Conservation (phyloP, 768 basidiomycete genomes). For the Tricholomella constricta region DNA sequence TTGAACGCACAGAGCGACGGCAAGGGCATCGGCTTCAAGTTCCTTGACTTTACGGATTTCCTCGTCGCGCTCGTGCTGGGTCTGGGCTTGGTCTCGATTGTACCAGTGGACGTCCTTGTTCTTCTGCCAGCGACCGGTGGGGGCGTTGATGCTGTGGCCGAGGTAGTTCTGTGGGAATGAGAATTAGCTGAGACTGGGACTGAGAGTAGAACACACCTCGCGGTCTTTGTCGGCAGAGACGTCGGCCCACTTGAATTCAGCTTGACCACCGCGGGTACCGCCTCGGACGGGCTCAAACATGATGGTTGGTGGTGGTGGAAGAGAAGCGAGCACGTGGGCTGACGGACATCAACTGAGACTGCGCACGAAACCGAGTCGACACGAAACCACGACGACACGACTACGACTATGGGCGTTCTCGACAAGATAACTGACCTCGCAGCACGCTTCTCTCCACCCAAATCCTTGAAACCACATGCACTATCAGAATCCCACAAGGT, state of each 20-base stretch:
- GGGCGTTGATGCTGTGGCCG: conserved; percentile 93
- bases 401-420: conserved; percentile 45
- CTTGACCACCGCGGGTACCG: conserved; percentile 90
- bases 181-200: neutral
- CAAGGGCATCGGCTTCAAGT: conserved; percentile 85
- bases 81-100: conserved; percentile 54
- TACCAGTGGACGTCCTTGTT: conserved; percentile 99
- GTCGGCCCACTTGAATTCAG: conserved; percentile 90
- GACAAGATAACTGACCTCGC: conserved; percentile 58
- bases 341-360: neutral
- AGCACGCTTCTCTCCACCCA: conserved; percentile 47
- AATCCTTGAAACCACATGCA: conserved; percentile 37
- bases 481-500: too few relatives aligned
- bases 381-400: neutral
- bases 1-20: conserved; percentile 68
- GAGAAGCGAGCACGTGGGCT: conserved; percentile 6
- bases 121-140: conserved; percentile 96
- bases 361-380: neutral
- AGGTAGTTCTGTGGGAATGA: conserved; percentile 76
- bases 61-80: conserved; percentile 54
- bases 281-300: conserved; percentile 89
- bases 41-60: conserved; percentile 86
- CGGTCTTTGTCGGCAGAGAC: conserved; percentile 92
- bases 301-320: neutral
- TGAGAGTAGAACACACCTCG: conserved; percentile 54